Evolutionary conservation across 176 grass and related monocot genomes (phyloP).

Genomic region (Echinochloa phyllopogon): DNA sequence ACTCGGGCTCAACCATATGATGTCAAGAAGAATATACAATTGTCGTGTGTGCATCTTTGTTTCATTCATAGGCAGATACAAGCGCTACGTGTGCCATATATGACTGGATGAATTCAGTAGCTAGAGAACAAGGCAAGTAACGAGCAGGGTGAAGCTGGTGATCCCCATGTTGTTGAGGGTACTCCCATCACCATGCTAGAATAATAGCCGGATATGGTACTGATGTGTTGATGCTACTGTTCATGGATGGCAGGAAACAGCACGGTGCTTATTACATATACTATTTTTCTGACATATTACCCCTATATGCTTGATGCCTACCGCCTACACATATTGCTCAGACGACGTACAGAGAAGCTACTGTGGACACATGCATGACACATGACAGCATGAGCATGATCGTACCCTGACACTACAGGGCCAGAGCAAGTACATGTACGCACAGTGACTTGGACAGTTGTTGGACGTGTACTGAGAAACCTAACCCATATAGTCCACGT

Average conservation of each 20-base stretch:
- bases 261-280: neutral
- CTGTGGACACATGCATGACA: neutral
- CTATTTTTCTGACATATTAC: neutral
- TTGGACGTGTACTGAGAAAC: neutral
- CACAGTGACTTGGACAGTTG: slow-evolving; percentile 17
- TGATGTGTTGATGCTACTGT: neutral
- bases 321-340: neutral
- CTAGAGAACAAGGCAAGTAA: neutral
- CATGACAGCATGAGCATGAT: neutral
- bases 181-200: neutral
- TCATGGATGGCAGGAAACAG: neutral
- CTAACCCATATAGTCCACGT: too few species aligned
- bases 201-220: neutral
- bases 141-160: too few species aligned
- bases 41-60: neutral
- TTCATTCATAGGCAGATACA: neutral
- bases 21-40: too few species aligned
- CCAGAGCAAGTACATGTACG: slow-evolving; percentile 29
- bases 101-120: neutral
- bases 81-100: neutral
- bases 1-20: too few species aligned
- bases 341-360: neutral
- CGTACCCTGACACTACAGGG: slow-evolving; percentile 21
- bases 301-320: neutral
- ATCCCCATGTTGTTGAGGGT: too few species aligned